A percentile compares a stretch with the other conserved stretches of the same genome.
Evolutionary conservation across 2,329 filamentous ascomycete genomes (phyloP).

Genomic region (Microascus cirrosus): DNA sequence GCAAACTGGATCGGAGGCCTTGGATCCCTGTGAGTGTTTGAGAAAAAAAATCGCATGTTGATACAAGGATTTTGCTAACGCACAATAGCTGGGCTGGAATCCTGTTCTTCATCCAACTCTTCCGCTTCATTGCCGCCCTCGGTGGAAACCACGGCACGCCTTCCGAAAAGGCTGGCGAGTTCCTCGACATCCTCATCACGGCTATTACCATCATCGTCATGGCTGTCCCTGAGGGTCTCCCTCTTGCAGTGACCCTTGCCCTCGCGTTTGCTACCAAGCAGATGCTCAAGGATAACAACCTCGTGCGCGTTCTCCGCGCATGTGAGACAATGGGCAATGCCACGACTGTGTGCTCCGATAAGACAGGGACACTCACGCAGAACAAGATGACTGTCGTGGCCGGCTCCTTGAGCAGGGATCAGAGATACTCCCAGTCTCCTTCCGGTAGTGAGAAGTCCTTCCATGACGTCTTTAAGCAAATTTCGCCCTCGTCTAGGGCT

Average conservation of each 20-base stretch:
- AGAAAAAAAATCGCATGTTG: slow-evolving; percentile 12
- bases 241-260: slow-evolving; percentile 55
- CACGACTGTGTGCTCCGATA: slow-evolving; percentile 57
- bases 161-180: slow-evolving; percentile 43
- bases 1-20: slow-evolving; percentile 31
- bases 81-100: slow-evolving; percentile 41
- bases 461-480: neutral
- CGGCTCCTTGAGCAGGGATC: slow-evolving; percentile 41
- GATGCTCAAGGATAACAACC: slow-evolving; percentile 60
- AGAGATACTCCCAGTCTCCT: neutral
- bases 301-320: slow-evolving; percentile 54
- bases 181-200: slow-evolving; percentile 47
- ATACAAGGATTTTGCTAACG: neutral
- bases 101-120: slow-evolving; percentile 65
- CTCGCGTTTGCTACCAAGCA: slow-evolving; percentile 58
- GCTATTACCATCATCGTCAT: slow-evolving; percentile 59
- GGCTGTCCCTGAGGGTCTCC: slow-evolving; percentile 55
- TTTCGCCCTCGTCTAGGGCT: slow-evolving; percentile 1
- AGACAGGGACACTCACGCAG: slow-evolving; percentile 24
- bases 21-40: slow-evolving; percentile 2
- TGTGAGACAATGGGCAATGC: slow-evolving; percentile 66
- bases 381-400: slow-evolving; percentile 68
- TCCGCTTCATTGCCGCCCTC: slow-evolving; percentile 61
- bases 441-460: neutral
- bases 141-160: slow-evolving; percentile 34